Evolutionary conservation across 768 basidiomycete genomes (phyloP), one percentile per base, ranked within the genome.

Genomic region (Termitomyces sp.): DNA sequence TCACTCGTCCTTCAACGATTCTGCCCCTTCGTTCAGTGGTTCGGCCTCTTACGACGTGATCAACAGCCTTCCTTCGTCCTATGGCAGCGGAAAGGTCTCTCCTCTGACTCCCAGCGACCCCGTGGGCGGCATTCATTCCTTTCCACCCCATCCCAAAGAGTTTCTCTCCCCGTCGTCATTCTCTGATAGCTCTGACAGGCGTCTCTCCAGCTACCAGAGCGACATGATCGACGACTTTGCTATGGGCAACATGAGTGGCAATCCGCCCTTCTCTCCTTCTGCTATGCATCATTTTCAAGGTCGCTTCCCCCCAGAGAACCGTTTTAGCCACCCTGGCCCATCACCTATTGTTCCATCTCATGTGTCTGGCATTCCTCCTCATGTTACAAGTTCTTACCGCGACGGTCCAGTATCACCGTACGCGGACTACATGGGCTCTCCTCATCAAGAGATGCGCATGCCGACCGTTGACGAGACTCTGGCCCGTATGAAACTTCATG

Each of bases 1-100:
- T 3, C 81, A 83, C 56, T 62, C 78, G 38, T 74, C 80, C 41
- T 87, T 87, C 68, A 68, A 71, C 17, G 88, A 88, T 64, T 70
- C 81, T 8, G 73, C 85, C 0, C 77, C 81, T 17, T 70, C 83
- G 11, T 87, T 86, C 69, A 74, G 75, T 34, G 70, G 74, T 43
- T 72, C 80, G 10, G 79, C 74, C 66, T 76, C 83, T 11, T 89
- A 87, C 70, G 85, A 86, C 66, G 77, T 86, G 63, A 83, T 85
- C 66, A 73, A 74, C 67, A 80, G 79, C 59, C 71, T 85, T 21
- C 74, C 83, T 1, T 84, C 84, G 3, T 85, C 83, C 15, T 82
- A 84, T 71, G 78, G 76, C 72, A 84, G 82, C 56, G 87, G 87
- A 58, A 90, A 88, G 69, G 85, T 84, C 48, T 89, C 89, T 19